Conservation (phyloP, 495 filamentous ascomycete species). For the Aspergillus incahuasiensis region DNA sequence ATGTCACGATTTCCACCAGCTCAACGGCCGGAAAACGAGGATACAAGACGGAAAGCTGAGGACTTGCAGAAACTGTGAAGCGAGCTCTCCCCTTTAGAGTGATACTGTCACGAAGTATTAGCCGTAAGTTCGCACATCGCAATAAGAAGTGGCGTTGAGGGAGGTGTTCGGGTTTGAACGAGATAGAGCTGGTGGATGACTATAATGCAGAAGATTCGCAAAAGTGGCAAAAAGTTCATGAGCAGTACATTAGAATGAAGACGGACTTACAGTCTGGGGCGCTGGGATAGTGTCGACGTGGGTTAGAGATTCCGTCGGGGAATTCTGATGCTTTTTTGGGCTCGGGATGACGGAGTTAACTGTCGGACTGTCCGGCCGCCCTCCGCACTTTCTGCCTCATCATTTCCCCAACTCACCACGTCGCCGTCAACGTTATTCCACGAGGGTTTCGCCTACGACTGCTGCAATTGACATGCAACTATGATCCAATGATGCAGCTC, state of each 20-base stretch:
- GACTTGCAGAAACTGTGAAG: neutral
- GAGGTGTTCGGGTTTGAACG: neutral
- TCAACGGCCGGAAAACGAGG: neutral
- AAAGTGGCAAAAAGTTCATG: neutral
- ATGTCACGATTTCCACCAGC: neutral
- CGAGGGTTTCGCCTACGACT: neutral
- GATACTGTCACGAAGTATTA: constrained; percentile 4
- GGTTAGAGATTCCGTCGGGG: constrained; percentile 21
- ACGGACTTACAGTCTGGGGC: constrained; percentile 2
- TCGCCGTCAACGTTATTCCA: neutral
- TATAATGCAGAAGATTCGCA: neutral
- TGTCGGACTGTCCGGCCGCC: constrained; percentile 28
- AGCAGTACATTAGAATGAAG: neutral
- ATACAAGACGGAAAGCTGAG: neutral
- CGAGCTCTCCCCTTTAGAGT: neutral
- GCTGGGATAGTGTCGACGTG: neutral
- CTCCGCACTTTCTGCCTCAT: constrained; percentile 11
- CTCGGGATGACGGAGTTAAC: constrained; percentile 43
- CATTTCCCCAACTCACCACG: neutral
- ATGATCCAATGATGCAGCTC: constrained; percentile 30
- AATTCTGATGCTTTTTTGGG: constrained; percentile 34
- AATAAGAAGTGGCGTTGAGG: constrained; percentile 17
- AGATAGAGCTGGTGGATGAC: neutral
- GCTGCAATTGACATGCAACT: neutral
- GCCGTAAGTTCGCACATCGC: constrained; percentile 1